phyloP scores from a whole-genome alignment of 225 moss, liverwort and hornwort species.

The Bryoerythrophyllum caledonicum region DNA sequence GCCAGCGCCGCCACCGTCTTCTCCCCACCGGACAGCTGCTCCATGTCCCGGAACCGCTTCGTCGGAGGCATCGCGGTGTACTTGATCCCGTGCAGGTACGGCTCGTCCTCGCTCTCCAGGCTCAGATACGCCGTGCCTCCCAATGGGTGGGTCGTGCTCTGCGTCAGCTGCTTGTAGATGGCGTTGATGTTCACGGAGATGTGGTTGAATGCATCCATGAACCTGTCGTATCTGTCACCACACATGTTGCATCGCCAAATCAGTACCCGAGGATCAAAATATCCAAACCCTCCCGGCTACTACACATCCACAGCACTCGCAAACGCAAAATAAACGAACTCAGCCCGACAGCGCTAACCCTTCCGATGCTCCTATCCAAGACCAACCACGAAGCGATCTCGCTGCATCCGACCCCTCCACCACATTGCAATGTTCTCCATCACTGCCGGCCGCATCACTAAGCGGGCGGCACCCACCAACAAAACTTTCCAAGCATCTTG shows the following conservation, averaged over 20 bases:
- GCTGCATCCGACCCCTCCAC: background rate
- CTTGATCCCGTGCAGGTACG: conserved; percentile 91
- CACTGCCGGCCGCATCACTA: background rate
- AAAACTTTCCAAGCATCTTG: background rate
- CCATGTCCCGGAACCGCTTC: conserved; percentile 98
- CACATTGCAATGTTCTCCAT: background rate
- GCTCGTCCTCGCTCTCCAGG: conserved; percentile 93
- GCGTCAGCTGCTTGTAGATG: conserved; percentile 95
- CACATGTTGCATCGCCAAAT: background rate
- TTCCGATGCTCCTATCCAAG: background rate
- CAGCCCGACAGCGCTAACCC: background rate
- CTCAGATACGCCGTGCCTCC: conserved; percentile 96
- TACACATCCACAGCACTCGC: background rate
- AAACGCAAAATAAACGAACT: background rate
- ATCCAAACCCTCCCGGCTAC: background rate
- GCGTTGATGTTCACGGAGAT: conserved; percentile 97
- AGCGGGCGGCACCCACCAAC: background rate
- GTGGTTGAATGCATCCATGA: conserved; percentile 96
- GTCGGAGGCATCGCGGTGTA: conserved; percentile 99
- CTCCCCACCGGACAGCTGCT: conserved; percentile 98
- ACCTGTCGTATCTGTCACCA: conserved; percentile 72
- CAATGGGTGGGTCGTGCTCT: conserved; percentile 83
- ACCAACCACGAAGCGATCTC: background rate
- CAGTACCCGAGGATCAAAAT: background rate
- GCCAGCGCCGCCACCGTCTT: conserved; percentile 99